phyloP scores from a whole-genome alignment of 257 asterid species.

The Coffea canephora region DNA sequence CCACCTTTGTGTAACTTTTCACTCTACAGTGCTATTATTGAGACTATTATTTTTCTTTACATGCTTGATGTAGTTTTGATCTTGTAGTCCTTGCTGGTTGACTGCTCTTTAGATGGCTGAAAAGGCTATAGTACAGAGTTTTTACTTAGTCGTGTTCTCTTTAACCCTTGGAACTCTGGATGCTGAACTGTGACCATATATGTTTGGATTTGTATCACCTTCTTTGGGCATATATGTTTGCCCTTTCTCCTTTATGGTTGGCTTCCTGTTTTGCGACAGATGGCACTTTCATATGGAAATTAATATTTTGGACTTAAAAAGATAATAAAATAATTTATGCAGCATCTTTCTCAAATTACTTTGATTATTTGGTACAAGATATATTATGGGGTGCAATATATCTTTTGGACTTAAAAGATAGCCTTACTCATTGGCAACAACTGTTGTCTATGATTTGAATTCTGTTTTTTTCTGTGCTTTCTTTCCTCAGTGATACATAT shows the following conservation, averaged over 20 bases:
- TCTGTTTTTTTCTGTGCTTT: neutral
- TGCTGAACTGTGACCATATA: neutral
- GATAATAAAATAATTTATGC: neutral
- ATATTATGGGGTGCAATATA: neutral
- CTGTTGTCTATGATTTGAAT: neutral
- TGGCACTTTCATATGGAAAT: neutral
- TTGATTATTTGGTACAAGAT: neutral
- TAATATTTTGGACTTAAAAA: neutral
- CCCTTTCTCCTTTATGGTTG: neutral
- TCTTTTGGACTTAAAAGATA: too few relatives aligned
- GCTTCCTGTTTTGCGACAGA: neutral
- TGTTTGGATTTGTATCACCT: neutral
- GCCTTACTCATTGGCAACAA: neutral
- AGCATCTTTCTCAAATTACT: neutral
- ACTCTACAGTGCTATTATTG: neutral
- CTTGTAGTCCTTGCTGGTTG: neutral
- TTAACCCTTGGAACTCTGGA: neutral
- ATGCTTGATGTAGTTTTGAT: neutral
- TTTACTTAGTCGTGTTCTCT: neutral
- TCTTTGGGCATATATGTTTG: neutral
- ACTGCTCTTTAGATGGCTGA: neutral
- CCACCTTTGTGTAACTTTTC: neutral
- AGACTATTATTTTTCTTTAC: neutral
- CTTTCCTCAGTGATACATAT: neutral
- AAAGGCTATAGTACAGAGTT: neutral